Conservation (phyloP, 306 rosid species). For the Arachis stenosperma region DNA sequence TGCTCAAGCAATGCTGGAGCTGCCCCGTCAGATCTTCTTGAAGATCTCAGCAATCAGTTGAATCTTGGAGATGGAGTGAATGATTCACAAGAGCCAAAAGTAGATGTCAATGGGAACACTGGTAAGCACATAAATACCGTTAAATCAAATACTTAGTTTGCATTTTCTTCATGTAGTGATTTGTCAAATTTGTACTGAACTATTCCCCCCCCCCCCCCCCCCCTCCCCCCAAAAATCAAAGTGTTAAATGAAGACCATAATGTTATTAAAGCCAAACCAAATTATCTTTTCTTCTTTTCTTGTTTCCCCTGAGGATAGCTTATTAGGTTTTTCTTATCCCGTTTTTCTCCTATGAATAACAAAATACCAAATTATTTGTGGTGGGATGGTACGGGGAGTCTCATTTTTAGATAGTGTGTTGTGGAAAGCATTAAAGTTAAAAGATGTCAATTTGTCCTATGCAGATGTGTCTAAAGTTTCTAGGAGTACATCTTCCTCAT, state of each 20-base stretch:
- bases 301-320: conserved; percentile 8
- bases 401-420: too few species aligned
- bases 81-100: conserved; percentile 53
- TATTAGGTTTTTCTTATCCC: conserved; percentile 15
- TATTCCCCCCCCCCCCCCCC: neutral
- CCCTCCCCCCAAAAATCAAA: conserved; percentile 16
- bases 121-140: conserved; percentile 42
- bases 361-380: neutral
- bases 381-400: too few species aligned
- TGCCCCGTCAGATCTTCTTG: conserved; percentile 60
- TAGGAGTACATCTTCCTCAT: conserved; percentile 51
- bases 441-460: neutral
- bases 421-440: too few species aligned
- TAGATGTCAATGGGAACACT: conserved; percentile 56
- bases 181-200: conserved; percentile 25
- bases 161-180: conserved; percentile 24
- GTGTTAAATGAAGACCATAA: conserved; percentile 9
- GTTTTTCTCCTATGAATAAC: neutral
- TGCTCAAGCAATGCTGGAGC: conserved; percentile 52
- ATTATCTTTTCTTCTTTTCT: neutral
- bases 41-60: conserved; percentile 56
- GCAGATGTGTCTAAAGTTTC: conserved; percentile 58
- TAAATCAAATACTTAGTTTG: conserved; percentile 11
- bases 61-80: conserved; percentile 55
- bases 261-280: conserved; percentile 10